Evolutionary conservation across 2,329 filamentous ascomycete genomes (phyloP), one percentile per base, ranked within the genome.

Genomic region (Cercospora berteroae): DNA sequence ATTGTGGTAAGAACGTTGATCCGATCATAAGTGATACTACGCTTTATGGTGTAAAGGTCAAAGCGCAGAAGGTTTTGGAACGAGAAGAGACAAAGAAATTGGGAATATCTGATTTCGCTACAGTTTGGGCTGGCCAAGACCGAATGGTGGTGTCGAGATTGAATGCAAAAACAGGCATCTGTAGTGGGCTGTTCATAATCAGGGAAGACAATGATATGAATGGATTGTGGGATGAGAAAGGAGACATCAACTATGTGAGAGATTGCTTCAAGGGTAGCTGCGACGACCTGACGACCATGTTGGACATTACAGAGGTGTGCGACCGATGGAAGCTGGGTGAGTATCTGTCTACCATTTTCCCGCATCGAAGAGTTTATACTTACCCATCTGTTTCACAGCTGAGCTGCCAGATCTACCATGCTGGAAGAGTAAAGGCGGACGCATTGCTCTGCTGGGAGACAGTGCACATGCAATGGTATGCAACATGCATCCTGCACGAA

Each of bases 281-380:
- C 44, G 44, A 62, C 4, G 66, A 67, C 31, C 39, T 67, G 1
- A 44, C 33, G 9, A 29, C 57, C 12, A 31, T 56, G 3, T n/a
- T 67, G 61, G 56, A 27, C 10, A 23, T 64, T 44, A 44, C 65
- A 18, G 57, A 56, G 13, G 56, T 36, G n/a, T 67, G 66, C 18
- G 66, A 67, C 42, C 62, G 66, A 31, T 67, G 66, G 66, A 67
- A 65, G 50, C 48, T 67, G 16, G 65, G 65, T 67, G 36, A 50
- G 65, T 27, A 2, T 20, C 4, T 5, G 20, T 13, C 44, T 18
- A 48, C 12, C 2, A 20, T 55, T 16, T 16, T 25, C 7, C 52
- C n/a, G 16, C 33, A 20, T 10, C 1, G 20, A 31, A 56, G 10
- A 44, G 5, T 8, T 13, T 23, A 39, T 33, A 44, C 59, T 67